phyloP scores from a whole-genome alignment of 2,329 filamentous ascomycete species.

The Hymenoscyphus fructigenus region DNA sequence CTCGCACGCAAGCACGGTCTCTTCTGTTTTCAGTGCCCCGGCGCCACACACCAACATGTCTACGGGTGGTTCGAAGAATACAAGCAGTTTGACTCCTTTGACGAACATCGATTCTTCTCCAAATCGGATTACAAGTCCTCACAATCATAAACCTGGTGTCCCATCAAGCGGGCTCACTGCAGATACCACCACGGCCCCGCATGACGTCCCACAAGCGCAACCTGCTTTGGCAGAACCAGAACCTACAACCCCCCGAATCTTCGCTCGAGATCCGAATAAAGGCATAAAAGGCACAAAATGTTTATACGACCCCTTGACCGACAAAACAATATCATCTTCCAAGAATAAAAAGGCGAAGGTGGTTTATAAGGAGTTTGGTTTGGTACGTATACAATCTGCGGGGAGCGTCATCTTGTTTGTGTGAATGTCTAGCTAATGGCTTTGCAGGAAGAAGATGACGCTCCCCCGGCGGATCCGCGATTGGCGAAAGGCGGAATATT shows the following conservation, averaged over 20 bases:
- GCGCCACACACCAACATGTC: constrained; percentile 30
- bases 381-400: constrained; percentile 57
- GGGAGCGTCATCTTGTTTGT: constrained; percentile 61
- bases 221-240: constrained; percentile 25
- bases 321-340: constrained; percentile 43
- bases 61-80: constrained; percentile 29
- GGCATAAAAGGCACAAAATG: constrained; percentile 57
- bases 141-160: constrained; percentile 35
- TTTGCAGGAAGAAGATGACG: constrained; percentile 75
- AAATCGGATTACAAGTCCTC: constrained; percentile 55
- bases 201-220: constrained; percentile 35
- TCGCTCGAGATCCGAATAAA: constrained; percentile 56
- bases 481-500: constrained; percentile 66
- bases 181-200: constrained; percentile 20
- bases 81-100: constrained; percentile 59
- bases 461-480: constrained; percentile 78
- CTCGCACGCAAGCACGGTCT: constrained; percentile 68
- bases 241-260: constrained; percentile 37
- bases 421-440: constrained; percentile 58
- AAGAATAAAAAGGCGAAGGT: constrained; percentile 59
- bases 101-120: constrained; percentile 67
- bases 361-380: constrained; percentile 62
- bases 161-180: constrained; percentile 38
- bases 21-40: constrained; percentile 64
- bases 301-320: constrained; percentile 55